Percentiles rank a stretch among this genome's conserved stretches.
Conservation (phyloP, 257 asterid genomes). For the Nicotiana tomentosiformis region DNA sequence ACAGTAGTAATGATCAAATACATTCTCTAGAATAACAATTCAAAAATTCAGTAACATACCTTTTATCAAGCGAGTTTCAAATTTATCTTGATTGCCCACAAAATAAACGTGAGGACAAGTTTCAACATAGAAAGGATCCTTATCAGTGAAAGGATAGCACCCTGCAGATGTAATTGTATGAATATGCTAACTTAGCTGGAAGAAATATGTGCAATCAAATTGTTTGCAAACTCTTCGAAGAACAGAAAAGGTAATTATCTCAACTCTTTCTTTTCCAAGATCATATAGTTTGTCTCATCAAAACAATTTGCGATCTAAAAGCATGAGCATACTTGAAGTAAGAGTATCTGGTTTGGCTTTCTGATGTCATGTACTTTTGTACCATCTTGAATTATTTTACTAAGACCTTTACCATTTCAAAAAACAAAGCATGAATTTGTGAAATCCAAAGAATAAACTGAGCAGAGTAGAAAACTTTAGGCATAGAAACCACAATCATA, state of each 20-base stretch:
- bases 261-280: constrained; percentile 4
- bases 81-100: constrained; percentile 81
- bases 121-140: constrained; percentile 92
- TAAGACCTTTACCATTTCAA: too few species aligned
- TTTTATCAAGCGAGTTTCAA: constrained; percentile 48
- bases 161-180: constrained; percentile 37
- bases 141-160: constrained; percentile 92
- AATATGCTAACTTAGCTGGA: neutral
- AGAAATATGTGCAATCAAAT: neutral
- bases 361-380: too few species aligned
- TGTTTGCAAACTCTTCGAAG: neutral
- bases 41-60: constrained; percentile 34
- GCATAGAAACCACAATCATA: neutral
- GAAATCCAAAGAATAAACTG: neutral
- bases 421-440: neutral
- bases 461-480: constrained; percentile 1
- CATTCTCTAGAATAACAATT: neutral
- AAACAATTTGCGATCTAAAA: neutral
- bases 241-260: neutral
- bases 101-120: constrained; percentile 93
- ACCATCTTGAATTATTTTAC: too few species aligned
- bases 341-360: too few species aligned
- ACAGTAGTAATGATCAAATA: constrained; percentile 2
- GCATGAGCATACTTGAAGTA: neutral
- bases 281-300: neutral